These are phyloP conservation scores for Hyaloperonospora brassicae DNA, from an alignment of 352 stramenopile genomes.

Conservation along the genomic window DNA sequence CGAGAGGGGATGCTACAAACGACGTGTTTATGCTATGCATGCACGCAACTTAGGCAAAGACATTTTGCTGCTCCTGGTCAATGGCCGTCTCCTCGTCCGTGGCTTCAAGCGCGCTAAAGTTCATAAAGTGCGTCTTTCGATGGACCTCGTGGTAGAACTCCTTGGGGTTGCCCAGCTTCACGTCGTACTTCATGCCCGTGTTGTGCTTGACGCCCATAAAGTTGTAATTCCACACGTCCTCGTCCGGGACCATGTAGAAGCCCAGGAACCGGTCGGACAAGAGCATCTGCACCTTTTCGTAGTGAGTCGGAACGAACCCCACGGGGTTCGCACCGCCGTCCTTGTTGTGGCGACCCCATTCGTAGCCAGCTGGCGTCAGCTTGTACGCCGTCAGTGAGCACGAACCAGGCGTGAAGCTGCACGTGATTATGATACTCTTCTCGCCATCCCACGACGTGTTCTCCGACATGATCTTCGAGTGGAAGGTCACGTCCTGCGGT, in stretches of 20 bases:
- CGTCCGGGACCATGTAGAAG: constrained; percentile 99
- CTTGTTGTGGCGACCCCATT: constrained; percentile 98
- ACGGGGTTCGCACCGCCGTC: constrained; percentile 92
- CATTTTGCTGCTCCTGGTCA: constrained; percentile 89
- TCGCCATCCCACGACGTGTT: constrained; percentile 95
- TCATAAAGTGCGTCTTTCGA: constrained; percentile 98
- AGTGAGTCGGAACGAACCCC: constrained; percentile 94
- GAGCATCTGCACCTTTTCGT: constrained; percentile 99
- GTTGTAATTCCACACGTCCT: constrained; percentile 99
- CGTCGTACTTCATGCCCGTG: constrained; percentile 94
- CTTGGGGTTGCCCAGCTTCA: constrained; percentile 98
- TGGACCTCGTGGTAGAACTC: constrained; percentile 99
- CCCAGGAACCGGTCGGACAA: constrained; percentile 98
- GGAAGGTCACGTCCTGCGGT: constrained; percentile 93
- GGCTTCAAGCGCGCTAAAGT: constrained; percentile 96
- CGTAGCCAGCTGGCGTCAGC: constrained; percentile 92
- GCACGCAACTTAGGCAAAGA: constrained; percentile 45
- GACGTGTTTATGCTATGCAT: too few species aligned
- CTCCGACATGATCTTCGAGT: constrained; percentile 95
- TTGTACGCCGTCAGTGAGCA: constrained; percentile 99
- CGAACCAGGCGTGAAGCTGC: constrained; percentile 98
- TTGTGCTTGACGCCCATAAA: constrained; percentile 99
- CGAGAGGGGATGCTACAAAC: too few species aligned
- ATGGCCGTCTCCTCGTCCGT: constrained; percentile 84
- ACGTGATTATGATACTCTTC: constrained; percentile 97